These are phyloP conservation scores for Cytospora piceicola DNA, from an alignment of 2,329 filamentous ascomycete genomes.

Conservation along the genomic window DNA sequence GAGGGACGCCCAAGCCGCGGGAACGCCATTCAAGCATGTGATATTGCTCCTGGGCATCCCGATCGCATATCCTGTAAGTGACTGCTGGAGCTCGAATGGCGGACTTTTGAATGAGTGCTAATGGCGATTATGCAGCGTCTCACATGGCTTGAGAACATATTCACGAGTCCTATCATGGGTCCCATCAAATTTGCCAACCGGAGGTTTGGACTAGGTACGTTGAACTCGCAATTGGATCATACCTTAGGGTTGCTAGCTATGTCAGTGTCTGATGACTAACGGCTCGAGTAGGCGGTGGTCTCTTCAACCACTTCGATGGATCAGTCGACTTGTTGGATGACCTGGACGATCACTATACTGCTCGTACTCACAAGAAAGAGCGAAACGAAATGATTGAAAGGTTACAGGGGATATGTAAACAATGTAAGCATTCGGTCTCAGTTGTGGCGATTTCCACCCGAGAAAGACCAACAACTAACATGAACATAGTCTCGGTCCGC, in stretches of 20 bases:
- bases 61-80: slow-evolving; percentile 75
- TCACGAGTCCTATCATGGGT: slow-evolving; percentile 82
- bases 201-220: slow-evolving; percentile 74
- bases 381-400: slow-evolving; percentile 77
- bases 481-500: slow-evolving; percentile 67
- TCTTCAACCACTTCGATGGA: slow-evolving; percentile 95
- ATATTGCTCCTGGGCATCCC: slow-evolving; percentile 87
- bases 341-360: slow-evolving; percentile 94
- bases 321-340: slow-evolving; percentile 92
- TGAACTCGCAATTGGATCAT: not conserved
- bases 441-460: fast-evolving
- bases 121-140: slow-evolving; percentile 60
- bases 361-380: slow-evolving; percentile 87
- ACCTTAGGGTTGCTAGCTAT: not conserved
- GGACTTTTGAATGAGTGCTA: slow-evolving; percentile 18
- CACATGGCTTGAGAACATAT: slow-evolving; percentile 95
- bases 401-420: slow-evolving; percentile 80
- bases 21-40: slow-evolving; percentile 83
- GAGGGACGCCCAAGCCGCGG: slow-evolving; percentile 63
- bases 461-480: not conserved
- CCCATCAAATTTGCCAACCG: slow-evolving; percentile 89
- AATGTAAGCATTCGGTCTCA: slow-evolving; percentile 48
- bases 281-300: slow-evolving; percentile 61
- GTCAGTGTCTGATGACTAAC: slow-evolving; percentile 26
- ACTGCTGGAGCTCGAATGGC: slow-evolving; percentile 43